Evolutionary conservation across 2,329 filamentous ascomycete genomes (phyloP).

Genomic region (Clarireedia sp.): DNA sequence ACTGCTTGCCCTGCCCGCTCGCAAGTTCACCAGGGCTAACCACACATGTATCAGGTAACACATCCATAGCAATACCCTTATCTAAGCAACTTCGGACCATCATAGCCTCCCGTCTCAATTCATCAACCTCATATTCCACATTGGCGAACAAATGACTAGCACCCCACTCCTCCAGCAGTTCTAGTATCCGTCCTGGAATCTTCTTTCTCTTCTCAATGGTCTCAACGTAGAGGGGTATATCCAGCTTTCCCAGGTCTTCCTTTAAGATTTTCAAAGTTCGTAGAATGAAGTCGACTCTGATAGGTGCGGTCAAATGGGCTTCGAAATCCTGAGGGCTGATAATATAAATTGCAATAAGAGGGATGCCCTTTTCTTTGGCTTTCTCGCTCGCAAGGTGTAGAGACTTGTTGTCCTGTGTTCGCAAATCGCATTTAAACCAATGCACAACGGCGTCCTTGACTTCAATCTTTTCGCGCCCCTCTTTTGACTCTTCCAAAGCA

Average conservation of each 20-base stretch:
- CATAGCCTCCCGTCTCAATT: constrained; percentile 66
- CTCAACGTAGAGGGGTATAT: constrained; percentile 73
- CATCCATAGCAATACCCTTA: constrained; percentile 59
- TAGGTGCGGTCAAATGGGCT: constrained; percentile 66
- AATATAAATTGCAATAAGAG: constrained; percentile 70
- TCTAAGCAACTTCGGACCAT: constrained; percentile 54
- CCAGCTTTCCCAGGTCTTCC: constrained; percentile 56
- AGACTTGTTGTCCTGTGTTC: constrained; percentile 64
- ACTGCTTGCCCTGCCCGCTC: constrained; percentile 66
- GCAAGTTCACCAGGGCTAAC: constrained; percentile 64
- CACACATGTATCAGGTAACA: constrained; percentile 73
- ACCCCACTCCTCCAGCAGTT: constrained; percentile 63
- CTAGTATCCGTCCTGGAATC: constrained; percentile 53
- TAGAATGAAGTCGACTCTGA: constrained; percentile 74
- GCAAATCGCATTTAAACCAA: constrained; percentile 84
- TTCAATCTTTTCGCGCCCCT: constrained; percentile 42
- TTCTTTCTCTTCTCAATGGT: constrained; percentile 58
- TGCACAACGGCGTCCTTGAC: constrained; percentile 63
- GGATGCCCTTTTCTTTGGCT: constrained; percentile 59
- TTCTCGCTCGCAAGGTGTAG: constrained; percentile 58
- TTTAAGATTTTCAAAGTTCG: constrained; percentile 60
- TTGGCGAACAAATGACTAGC: constrained; percentile 73
- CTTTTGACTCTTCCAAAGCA: constrained; percentile 53
- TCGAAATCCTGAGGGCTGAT: constrained; percentile 78
- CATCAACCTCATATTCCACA: constrained; percentile 87